These are phyloP conservation scores for Rhizopogon vesiculosus DNA, from an alignment of 768 basidiomycete species.

Conservation along the genomic window DNA sequence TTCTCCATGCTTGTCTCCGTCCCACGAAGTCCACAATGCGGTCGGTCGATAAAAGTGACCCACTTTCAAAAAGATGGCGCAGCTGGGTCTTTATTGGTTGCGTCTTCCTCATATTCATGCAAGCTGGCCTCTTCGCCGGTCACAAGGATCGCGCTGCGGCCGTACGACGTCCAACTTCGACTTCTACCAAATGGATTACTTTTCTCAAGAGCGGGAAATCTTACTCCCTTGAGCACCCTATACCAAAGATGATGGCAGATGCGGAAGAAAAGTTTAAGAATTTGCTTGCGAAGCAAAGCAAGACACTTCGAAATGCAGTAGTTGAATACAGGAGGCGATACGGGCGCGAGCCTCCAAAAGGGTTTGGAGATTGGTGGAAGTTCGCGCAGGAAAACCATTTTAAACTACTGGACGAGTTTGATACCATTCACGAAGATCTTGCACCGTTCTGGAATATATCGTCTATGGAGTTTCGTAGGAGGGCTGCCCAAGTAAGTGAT, in stretches of 20 bases:
- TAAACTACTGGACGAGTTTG: slow-evolving; percentile 88
- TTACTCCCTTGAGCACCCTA: slow-evolving; percentile 59
- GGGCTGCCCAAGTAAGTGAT: slow-evolving; percentile 51
- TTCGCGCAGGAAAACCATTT: slow-evolving; percentile 72
- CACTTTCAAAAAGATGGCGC: slow-evolving; percentile 8
- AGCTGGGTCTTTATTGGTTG: slow-evolving; percentile 38
- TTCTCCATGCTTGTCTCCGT: neutral
- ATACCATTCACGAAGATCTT: slow-evolving; percentile 72
- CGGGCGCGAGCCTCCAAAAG: slow-evolving; percentile 74
- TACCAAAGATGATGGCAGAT: slow-evolving; percentile 76
- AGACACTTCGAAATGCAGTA: slow-evolving; percentile 73
- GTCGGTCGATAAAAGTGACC: slow-evolving; percentile 5
- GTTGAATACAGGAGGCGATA: slow-evolving; percentile 79
- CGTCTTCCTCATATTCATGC: slow-evolving; percentile 45
- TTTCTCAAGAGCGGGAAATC: slow-evolving; percentile 6
- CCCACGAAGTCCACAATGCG: slow-evolving; percentile 12
- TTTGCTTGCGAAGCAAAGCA: slow-evolving; percentile 72
- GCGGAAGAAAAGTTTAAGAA: slow-evolving; percentile 71
- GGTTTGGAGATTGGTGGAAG: slow-evolving; percentile 88
- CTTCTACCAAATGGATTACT: slow-evolving; percentile 17
- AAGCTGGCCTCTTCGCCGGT: slow-evolving; percentile 42
- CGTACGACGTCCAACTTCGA: neutral
- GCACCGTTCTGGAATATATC: slow-evolving; percentile 79
- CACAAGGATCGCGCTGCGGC: slow-evolving; percentile 15
- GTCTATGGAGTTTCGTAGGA: slow-evolving; percentile 65